Base-by-base conservation (phyloP, 2,329 filamentous ascomycete species). In the Pezicula neosporulosa region DNA sequence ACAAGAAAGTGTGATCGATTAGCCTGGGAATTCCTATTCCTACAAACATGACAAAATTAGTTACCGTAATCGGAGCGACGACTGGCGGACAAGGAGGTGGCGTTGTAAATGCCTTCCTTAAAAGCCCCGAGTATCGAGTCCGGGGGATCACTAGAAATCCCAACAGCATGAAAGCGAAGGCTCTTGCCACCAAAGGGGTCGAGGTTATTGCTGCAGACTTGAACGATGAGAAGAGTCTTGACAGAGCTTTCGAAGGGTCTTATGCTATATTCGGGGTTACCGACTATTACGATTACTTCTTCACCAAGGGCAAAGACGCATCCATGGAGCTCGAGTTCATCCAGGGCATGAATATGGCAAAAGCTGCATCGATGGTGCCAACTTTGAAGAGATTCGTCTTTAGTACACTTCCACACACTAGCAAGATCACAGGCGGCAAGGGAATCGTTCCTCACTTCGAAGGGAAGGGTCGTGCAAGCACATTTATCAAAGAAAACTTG, bases 241-340 rank as follows among this genome's bases (percentile, higher is more conserved):
- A 65, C 35, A 28, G 58, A 0, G 75, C 72, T 0, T 77, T 79
- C 51, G 19, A 54, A 6, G 74, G 72, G 5, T 75, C 76, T 28
- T 71, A 74, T 51, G 63, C 72, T 51, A 78, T 83, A 52, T 83
- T 81, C 64, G 72, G 72, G 51, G 74, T 80, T 45, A 83, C 80
- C 0, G 72, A 82, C 53, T 83, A 78, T 65, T 83, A 75, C 74
- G 73, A 77, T 49, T 69, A 72, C 2, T 79, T 79, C 59, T 55
- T 69, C 55, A 64, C 68, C 1, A 12, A 55, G 3, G 64, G 64
- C 0, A 56, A 64, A 6, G 59, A 68, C 2, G 61, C 67, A 35
- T 63, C 70, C 0, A 66, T 69, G 65, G 39, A 71, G 28, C 56
- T 72, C 53, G 66, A 74, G 58, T 52, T 61, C 55, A 66, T 62